Evolutionary conservation across 164 flowering plant species (phyloP).

Genomic region (Nymphaea colorata): DNA sequence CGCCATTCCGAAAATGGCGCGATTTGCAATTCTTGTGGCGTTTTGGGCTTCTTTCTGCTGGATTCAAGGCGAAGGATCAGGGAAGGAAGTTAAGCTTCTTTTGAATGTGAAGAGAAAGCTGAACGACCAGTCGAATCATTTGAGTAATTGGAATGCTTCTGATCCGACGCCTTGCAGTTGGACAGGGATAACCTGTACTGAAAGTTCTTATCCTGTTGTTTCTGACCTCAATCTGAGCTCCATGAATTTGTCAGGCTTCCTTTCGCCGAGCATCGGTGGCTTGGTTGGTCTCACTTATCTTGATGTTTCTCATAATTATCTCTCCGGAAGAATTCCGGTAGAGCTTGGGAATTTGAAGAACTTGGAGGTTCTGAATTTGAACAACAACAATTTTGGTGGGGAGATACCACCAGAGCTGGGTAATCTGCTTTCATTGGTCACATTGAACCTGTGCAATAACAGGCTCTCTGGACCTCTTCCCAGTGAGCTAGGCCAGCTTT

Average conservation of each 20-base stretch:
- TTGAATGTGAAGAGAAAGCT: conserved; percentile 45
- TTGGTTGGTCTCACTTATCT: conserved; percentile 19
- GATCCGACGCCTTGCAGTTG: conserved; percentile 70
- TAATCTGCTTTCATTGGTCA: conserved; percentile 14
- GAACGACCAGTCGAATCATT: conserved; percentile 27
- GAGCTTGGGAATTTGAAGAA: conserved; percentile 19
- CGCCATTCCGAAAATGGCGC: not conserved
- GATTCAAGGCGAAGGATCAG: conserved; percentile 32
- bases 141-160: conserved; percentile 45
- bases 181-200: conserved; percentile 67
- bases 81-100: conserved; percentile 50
- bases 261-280: conserved; percentile 31
- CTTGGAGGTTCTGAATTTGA: conserved; percentile 34
- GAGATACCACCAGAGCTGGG: conserved; percentile 24
- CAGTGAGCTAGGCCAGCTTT: conserved; percentile 57
- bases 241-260: conserved; percentile 35
- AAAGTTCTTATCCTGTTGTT: conserved; percentile 8
- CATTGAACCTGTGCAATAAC: conserved; percentile 57
- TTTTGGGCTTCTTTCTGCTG: conserved; percentile 13
- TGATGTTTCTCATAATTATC: conserved; percentile 33
- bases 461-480: conserved; percentile 61
- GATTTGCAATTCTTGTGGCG: conserved; percentile 3
- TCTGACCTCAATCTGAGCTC: conserved; percentile 22
- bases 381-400: conserved; percentile 41
- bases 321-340: conserved; percentile 42